Conservation (phyloP, 176 grass and related monocot genomes). For the bread wheat (Triticum aestivum) region IWGSC_CS_RefSeq_v2.1 NC_057803.1:37793922-37794421, state of each 20-base stretch:
- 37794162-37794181: not conserved
- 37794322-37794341: not conserved
- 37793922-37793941: not conserved
- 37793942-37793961: constrained; percentile 39
- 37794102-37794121: constrained; percentile 36
- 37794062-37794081: constrained; percentile 44
- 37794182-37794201: not conserved
- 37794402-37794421: constrained; percentile 13
- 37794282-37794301: constrained; percentile 6
- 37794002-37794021: constrained; percentile 90
- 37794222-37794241: not conserved
- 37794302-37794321: not conserved
- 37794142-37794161: constrained; percentile 20
- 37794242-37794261: not conserved
- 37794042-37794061: constrained; percentile 76
- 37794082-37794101: constrained; percentile 53
- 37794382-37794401: not conserved
- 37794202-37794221: not conserved
- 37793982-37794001: constrained; percentile 66
- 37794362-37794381: not conserved
- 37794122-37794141: constrained; percentile 18
- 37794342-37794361: not conserved
- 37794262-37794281: not conserved
- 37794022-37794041: constrained; percentile 79
- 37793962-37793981: constrained; percentile 51